These are phyloP conservation scores for Paramecium pentaurelia DNA, from an alignment of 73 alveolate species.

Conservation along the genomic window DNA sequence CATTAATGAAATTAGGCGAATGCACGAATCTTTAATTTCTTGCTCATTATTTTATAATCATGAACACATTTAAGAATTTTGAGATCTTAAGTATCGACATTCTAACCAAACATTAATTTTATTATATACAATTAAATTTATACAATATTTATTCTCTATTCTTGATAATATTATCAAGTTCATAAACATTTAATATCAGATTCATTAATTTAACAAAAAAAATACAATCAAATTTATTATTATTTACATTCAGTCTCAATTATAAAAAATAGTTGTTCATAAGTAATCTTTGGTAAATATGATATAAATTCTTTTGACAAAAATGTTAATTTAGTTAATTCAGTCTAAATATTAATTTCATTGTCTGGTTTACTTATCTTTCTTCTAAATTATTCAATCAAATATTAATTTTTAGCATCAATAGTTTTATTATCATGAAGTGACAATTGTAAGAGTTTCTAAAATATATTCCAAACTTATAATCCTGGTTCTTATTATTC, in stretches of 20 bases:
- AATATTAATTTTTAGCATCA: background rate
- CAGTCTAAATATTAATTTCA: background rate
- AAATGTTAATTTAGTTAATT: background rate
- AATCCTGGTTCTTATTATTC: background rate
- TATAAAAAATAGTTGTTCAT: slow-evolving; percentile 34
- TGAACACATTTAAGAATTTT: slow-evolving; percentile 17
- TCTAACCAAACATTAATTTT: slow-evolving; percentile 23
- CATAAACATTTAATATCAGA: background rate
- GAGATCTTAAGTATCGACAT: slow-evolving; percentile 25
- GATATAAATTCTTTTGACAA: background rate
- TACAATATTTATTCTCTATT: background rate
- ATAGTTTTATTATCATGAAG: background rate
- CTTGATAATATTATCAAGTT: background rate
- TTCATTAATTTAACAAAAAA: background rate
- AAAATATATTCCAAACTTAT: background rate
- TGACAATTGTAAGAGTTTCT: background rate
- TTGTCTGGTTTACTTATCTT: background rate
- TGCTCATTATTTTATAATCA: background rate
- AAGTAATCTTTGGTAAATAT: background rate
- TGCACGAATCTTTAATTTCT: background rate
- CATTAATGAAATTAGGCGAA: slow-evolving; percentile 35
- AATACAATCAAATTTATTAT: slow-evolving; percentile 54
- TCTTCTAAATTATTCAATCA: background rate
- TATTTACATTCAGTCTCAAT: slow-evolving; percentile 64
- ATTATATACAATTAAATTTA: background rate